Evolutionary conservation across 2,329 filamentous ascomycete genomes (phyloP).

Genomic region (Talaromyces atroroseus): DNA sequence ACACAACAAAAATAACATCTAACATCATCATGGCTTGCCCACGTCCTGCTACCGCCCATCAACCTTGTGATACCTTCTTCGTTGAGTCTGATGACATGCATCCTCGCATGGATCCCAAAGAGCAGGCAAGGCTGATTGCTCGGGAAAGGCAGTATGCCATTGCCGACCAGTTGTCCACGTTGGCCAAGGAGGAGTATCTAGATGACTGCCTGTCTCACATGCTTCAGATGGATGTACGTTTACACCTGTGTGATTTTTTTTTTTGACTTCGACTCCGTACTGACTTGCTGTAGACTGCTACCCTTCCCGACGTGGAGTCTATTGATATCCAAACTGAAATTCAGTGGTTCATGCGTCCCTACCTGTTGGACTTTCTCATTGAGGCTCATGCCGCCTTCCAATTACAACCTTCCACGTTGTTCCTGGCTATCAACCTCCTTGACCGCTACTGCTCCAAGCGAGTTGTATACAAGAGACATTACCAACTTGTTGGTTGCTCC

Average conservation of each 20-base stretch:
- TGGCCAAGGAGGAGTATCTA: slow-evolving; percentile 83
- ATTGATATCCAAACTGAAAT: slow-evolving; percentile 99
- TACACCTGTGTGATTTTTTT: background rate
- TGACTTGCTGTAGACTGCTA: slow-evolving; percentile 58
- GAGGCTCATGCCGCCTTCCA: slow-evolving; percentile 95
- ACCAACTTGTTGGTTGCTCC: slow-evolving; percentile 94
- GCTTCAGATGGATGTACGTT: slow-evolving; percentile 77
- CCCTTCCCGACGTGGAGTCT: slow-evolving; percentile 88
- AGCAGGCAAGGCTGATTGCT: slow-evolving; percentile 71
- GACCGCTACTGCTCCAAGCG: slow-evolving; percentile 97
- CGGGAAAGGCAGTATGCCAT: slow-evolving; percentile 82
- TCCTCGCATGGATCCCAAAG: slow-evolving; percentile 60
- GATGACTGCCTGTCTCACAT: slow-evolving; percentile 93
- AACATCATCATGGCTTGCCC: slow-evolving; percentile 5
- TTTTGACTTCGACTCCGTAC: background rate
- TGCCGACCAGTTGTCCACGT: slow-evolving; percentile 78
- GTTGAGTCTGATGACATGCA: slow-evolving; percentile 55
- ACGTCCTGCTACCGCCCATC: slow-evolving; percentile 29
- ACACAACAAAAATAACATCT: background rate
- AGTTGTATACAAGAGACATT: slow-evolving; percentile 98
- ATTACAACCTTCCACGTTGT: slow-evolving; percentile 87
- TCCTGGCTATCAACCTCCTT: slow-evolving; percentile 91
- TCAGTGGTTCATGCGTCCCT: slow-evolving; percentile 98
- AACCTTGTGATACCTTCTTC: slow-evolving; percentile 64
- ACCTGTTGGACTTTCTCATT: slow-evolving; percentile 94